Conservation (phyloP, 1,284 basidiomycete genomes). For the Rhodotorula sp. region DNA sequence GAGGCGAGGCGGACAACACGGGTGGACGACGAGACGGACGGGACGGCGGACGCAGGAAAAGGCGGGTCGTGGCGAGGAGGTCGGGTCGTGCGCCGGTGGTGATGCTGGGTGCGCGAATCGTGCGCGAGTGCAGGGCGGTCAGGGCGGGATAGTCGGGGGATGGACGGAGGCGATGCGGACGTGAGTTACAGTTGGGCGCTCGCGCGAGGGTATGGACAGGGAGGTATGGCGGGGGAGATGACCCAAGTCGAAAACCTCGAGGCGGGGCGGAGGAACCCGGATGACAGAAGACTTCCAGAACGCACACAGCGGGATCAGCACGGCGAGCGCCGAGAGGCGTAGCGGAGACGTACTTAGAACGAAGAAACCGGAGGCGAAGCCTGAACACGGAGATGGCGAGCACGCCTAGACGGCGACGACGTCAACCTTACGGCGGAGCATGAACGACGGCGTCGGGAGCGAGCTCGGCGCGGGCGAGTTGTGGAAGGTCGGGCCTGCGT, state of each 20-base stretch:
- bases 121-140: too few species aligned
- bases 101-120: too few species aligned
- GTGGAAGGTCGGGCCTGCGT: slow-evolving; percentile 43
- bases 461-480: slow-evolving; percentile 38
- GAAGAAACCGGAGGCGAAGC: background rate
- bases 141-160: background rate
- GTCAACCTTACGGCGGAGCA: slow-evolving; percentile 27
- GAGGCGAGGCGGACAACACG: background rate
- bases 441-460: slow-evolving; percentile 36
- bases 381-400: too few species aligned
- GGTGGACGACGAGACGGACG: background rate
- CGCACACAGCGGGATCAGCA: background rate
- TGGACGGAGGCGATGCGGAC: background rate
- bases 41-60: background rate
- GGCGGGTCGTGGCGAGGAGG: background rate
- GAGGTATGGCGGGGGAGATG: background rate
- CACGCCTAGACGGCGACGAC: background rate
- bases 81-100: too few species aligned
- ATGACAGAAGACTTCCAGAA: background rate
- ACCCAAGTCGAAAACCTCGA: background rate
- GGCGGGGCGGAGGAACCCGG: too few species aligned
- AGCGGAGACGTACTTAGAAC: background rate
- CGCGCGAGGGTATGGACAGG: background rate
- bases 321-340: too few species aligned
- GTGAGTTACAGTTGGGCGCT: background rate